Percentiles rank a stretch among this genome's conserved stretches.
phyloP scores from a whole-genome alignment of 1,139 yeast species.

The Protomyces inouyei region DNA sequence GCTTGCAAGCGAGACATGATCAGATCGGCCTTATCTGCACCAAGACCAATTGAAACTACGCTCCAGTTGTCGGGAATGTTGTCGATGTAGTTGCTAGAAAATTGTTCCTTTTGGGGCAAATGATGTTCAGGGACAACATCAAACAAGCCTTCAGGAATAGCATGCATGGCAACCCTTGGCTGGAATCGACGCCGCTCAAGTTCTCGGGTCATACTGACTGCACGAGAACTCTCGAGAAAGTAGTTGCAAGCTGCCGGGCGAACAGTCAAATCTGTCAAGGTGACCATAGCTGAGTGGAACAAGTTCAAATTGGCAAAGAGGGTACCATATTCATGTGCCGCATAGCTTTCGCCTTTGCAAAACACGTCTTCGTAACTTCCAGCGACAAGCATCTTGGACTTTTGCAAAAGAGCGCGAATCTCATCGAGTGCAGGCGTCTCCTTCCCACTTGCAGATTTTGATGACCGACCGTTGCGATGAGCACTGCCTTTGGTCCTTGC shows the following conservation, averaged over 20 bases:
- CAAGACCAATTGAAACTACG: conserved; percentile 59
- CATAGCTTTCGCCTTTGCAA: conserved; percentile 32
- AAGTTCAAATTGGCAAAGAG: conserved; percentile 2
- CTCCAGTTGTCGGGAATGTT: conserved; percentile 52
- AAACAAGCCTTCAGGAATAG: not conserved
- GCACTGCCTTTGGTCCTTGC: conserved; percentile 15
- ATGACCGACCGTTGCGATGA: conserved; percentile 1
- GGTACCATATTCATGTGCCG: not conserved
- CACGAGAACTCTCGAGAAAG: conserved; percentile 12
- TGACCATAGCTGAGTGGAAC: conserved; percentile 6
- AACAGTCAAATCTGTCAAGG: not conserved
- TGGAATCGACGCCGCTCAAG: not conserved
- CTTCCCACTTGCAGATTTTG: not conserved
- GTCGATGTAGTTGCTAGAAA: conserved; percentile 32
- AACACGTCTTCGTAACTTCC: conserved; percentile 33
- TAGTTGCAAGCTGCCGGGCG: not conserved
- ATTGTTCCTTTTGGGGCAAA: conserved; percentile 27
- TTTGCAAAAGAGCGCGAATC: not conserved
- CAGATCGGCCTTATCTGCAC: conserved; percentile 55
- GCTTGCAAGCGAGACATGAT: conserved; percentile 48
- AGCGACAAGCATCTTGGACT: conserved; percentile 35
- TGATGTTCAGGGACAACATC: not conserved
- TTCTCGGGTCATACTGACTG: not conserved
- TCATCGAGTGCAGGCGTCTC: conserved; percentile 33
- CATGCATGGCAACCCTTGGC: not conserved